Evolutionary conservation across 2,329 filamentous ascomycete genomes (phyloP).

Genomic region (Teratosphaeriaceae sp.): DNA sequence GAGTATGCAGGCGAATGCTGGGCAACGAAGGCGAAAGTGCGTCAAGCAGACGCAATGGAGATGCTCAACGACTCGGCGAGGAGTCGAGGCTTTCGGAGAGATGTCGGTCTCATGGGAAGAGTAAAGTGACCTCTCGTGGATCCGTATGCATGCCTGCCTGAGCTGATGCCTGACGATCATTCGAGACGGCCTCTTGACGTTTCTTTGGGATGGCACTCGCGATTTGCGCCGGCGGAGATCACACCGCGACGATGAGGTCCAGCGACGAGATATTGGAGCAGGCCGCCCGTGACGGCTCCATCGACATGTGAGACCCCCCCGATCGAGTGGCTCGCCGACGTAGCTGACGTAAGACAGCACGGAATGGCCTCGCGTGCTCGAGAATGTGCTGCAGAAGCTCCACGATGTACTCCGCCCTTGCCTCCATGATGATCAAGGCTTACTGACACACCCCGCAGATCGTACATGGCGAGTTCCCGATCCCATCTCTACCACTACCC

Average conservation of each 20-base stretch:
- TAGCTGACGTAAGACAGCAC: constrained; percentile 43
- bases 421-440: constrained; percentile 4
- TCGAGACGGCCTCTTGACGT: too few species aligned
- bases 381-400: constrained; percentile 59
- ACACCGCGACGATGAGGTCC: constrained; percentile 19
- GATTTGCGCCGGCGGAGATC: constrained; percentile 18
- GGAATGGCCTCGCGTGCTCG: constrained; percentile 62
- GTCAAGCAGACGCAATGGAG: too few species aligned
- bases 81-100: too few species aligned
- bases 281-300: constrained; percentile 52
- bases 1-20: too few species aligned
- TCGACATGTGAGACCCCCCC: constrained; percentile 47
- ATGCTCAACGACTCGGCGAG: too few species aligned
- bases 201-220: too few species aligned
- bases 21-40: too few species aligned
- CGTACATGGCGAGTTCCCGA: constrained; percentile 66
- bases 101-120: too few species aligned
- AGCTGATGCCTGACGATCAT: too few species aligned
- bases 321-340: background rate
- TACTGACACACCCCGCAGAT: constrained; percentile 49
- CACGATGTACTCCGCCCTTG: constrained; percentile 48
- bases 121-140: too few species aligned
- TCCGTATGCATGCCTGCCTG: too few species aligned
- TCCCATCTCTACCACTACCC: constrained; percentile 53
- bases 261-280: constrained; percentile 47